A percentile compares a stretch with the other conserved stretches of the same genome.
These are phyloP conservation scores for Ophiostoma ulmi DNA, from an alignment of 2,329 filamentous ascomycete species.

Conservation along the genomic window DNA sequence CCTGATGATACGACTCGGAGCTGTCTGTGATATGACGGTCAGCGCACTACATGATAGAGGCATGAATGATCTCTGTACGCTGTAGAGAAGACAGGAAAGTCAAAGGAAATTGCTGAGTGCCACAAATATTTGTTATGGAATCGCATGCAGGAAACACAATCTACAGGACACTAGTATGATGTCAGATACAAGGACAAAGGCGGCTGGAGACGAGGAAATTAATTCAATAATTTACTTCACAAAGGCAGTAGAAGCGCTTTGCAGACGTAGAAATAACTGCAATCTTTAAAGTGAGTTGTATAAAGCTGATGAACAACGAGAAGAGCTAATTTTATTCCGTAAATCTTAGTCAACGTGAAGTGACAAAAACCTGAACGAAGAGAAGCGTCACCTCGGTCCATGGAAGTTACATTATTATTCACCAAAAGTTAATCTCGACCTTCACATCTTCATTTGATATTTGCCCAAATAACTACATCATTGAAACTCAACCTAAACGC, in stretches of 20 bases:
- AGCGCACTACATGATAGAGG: not conserved
- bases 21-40: not conserved
- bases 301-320: no score
- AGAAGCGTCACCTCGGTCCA: not conserved
- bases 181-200: not conserved
- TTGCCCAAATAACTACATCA: not conserved
- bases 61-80: not conserved
- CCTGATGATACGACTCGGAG: not conserved
- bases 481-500: slow-evolving; percentile 7
- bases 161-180: not conserved
- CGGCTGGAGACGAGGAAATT: not conserved
- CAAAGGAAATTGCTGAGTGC: not conserved
- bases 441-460: not conserved
- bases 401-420: not conserved
- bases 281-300: not conserved
- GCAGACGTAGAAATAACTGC: not conserved
- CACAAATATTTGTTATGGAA: not conserved
- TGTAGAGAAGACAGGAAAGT: not conserved
- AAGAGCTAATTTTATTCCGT: not conserved
- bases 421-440: not conserved
- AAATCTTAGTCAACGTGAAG: not conserved
- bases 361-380: not conserved
- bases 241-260: not conserved
- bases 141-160: not conserved
- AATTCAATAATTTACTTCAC: not conserved